Conservation (phyloP, 768 basidiomycete genomes). For the Auriscalpium microsporum region DNA sequence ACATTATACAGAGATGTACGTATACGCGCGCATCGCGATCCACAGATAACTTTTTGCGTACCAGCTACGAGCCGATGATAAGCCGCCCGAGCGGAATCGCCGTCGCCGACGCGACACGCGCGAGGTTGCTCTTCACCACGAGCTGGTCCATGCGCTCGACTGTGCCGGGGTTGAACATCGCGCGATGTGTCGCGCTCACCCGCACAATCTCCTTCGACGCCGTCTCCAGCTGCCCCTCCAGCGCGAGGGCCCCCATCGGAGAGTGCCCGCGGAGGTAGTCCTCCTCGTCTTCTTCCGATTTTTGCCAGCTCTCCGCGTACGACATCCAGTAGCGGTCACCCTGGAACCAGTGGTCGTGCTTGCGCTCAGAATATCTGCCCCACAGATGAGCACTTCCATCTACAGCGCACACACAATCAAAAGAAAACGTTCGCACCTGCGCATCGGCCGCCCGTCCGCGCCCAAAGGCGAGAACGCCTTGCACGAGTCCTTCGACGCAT, state of each 20-base stretch:
- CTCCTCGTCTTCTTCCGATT: neutral
- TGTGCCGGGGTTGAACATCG: neutral
- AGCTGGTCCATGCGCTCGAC: neutral
- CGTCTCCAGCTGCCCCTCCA: neutral
- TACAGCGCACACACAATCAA: no score
- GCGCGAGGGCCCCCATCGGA: neutral
- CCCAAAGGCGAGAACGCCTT: slow-evolving; percentile 12
- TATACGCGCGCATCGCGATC: no score
- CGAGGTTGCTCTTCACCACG: slow-evolving; percentile 1
- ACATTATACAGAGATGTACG: no score
- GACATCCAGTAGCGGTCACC: slow-evolving; percentile 13
- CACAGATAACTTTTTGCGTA: no score
- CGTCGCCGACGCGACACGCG: neutral
- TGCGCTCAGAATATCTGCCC: slow-evolving; percentile 12
- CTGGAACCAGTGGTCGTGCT: slow-evolving; percentile 15
- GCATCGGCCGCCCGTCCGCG: slow-evolving; percentile 9
- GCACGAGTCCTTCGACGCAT: slow-evolving; percentile 5
- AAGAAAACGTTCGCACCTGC: no score
- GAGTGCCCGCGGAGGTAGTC: neutral
- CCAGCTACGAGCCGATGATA: neutral
- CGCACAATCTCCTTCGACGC: neutral
- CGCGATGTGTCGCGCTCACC: neutral
- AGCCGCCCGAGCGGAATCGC: neutral
- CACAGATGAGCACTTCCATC: neutral
- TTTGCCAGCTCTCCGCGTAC: neutral